phyloP scores from a whole-genome alignment of 192 early-diverging fungal genomes.

The Nowakowskiella sp. region DNA sequence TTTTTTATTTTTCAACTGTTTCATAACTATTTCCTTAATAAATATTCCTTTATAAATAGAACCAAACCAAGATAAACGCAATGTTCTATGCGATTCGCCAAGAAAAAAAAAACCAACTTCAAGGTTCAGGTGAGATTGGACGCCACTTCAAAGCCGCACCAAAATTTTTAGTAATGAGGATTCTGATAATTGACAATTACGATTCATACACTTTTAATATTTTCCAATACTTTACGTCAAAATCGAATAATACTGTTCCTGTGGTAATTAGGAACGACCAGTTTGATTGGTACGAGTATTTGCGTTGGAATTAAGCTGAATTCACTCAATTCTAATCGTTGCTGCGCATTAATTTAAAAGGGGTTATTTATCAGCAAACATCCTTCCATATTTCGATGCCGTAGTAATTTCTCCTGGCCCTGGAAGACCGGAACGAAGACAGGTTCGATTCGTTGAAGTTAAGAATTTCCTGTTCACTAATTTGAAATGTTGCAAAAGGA shows the following conservation, averaged over 20 bases:
- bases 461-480: neutral
- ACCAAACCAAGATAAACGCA: too few relatives aligned
- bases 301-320: slow-evolving; percentile 2
- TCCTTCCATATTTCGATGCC: slow-evolving; percentile 80
- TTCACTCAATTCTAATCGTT: neutral
- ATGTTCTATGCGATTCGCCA: too few relatives aligned
- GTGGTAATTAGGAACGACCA: slow-evolving; percentile 92
- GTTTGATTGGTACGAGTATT: slow-evolving; percentile 58
- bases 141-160: too few relatives aligned
- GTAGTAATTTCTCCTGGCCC: slow-evolving; percentile 92
- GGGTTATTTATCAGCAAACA: slow-evolving; percentile 35
- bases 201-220: slow-evolving; percentile 97
- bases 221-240: slow-evolving; percentile 49
- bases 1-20: too few relatives aligned
- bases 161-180: slow-evolving; percentile 38
- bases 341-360: slow-evolving; percentile 32
- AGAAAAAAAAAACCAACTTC: too few relatives aligned
- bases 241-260: slow-evolving; percentile 32
- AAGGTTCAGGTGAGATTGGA: too few relatives aligned
- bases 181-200: slow-evolving; percentile 91
- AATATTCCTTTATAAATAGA: too few relatives aligned
- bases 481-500: slow-evolving; percentile 44
- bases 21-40: too few relatives aligned
- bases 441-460: slow-evolving; percentile 20
- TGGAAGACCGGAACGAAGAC: slow-evolving; percentile 61